Conservation (phyloP, 2,329 filamentous ascomycete genomes). For the Trichoderma sp. region DNA sequence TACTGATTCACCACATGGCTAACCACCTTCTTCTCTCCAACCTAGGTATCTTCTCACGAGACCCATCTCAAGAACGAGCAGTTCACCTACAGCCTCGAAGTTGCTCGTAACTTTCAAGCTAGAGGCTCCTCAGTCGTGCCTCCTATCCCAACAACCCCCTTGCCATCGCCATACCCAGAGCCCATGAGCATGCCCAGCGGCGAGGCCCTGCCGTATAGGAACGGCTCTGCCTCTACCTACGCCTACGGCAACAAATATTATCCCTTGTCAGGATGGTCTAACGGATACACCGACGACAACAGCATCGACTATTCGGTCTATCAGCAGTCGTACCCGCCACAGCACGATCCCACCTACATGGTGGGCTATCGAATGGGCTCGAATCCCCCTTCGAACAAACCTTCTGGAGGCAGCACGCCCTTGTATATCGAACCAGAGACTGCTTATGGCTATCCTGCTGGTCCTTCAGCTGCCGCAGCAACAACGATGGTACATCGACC, state of each 20-base stretch:
- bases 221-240: constrained; percentile 25
- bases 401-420: constrained; percentile 10
- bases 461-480: constrained; percentile 16
- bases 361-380: constrained; percentile 28
- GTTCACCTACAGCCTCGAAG: constrained; percentile 32
- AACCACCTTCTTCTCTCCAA: neutral
- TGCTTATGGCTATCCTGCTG: constrained; percentile 28
- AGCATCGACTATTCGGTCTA: constrained; percentile 29
- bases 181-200: constrained; percentile 21
- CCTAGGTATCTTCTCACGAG: constrained; percentile 35
- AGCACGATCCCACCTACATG: constrained; percentile 27
- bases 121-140: constrained; percentile 23
- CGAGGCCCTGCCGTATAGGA: constrained; percentile 25
- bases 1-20: constrained; percentile 1
- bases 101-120: constrained; percentile 33
- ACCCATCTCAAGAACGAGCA: constrained; percentile 27
- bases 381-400: constrained; percentile 22
- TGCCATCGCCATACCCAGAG: constrained; percentile 22
- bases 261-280: constrained; percentile 26
- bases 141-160: constrained; percentile 14
- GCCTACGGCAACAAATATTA: constrained; percentile 30
- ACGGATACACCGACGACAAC: constrained; percentile 29
- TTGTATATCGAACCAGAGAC: constrained; percentile 30
- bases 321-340: constrained; percentile 20
- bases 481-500: constrained; percentile 21